Evolutionary conservation across 2,329 filamentous ascomycete species (phyloP), one percentile per base, ranked within the genome.

Genomic region (Hypoxylon sp.): DNA sequence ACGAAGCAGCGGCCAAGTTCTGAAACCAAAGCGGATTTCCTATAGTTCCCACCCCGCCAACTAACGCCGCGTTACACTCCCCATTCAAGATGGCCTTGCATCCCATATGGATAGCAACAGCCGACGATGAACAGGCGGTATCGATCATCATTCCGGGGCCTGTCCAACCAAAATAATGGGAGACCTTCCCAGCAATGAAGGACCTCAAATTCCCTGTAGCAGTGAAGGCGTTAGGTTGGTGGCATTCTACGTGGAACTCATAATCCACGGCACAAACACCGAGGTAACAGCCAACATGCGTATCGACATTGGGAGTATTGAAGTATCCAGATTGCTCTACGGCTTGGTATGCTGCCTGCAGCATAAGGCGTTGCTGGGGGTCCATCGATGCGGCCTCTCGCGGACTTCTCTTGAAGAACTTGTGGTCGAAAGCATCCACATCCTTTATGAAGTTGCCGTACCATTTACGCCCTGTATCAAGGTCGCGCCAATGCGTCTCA

Each of bases 221-320:
- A 0, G 79, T 73, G 57, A 78, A 67, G 1, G 64, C 64, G 13
- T 44, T 58, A 1, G 64, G 14, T n/a, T 29, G 22, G 24, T 83
- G 73, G 17, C 76, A 78, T 1, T 76, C 74, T 0, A 82, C 69
- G 58, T 84, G 83, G 37, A 79, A 51, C 17, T 84, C 78, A 64
- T 85, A 85, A 54, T 85, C 82, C 1, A 66, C 71, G 0, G 66
- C 70, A 29, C 76, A 75, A 17, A 74, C 77, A 2, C 83, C 83
- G 0, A 83, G 68, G 14, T 73, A 53, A 17, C 52, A 67, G 6
- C 59, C 59, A n/a, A 60, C 22, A 3, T 64, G 33, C 9, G 47
- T 59, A 17, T 64, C 54, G 5, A 68, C 51, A 19, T 35, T 19
- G 2, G 52, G 33, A 5, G 13, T 17, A 3, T 53, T 46, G 59